These are phyloP conservation scores for Rutstroemia sp. DNA, from an alignment of 2,329 filamentous ascomycete genomes.

Conservation along the genomic window DNA sequence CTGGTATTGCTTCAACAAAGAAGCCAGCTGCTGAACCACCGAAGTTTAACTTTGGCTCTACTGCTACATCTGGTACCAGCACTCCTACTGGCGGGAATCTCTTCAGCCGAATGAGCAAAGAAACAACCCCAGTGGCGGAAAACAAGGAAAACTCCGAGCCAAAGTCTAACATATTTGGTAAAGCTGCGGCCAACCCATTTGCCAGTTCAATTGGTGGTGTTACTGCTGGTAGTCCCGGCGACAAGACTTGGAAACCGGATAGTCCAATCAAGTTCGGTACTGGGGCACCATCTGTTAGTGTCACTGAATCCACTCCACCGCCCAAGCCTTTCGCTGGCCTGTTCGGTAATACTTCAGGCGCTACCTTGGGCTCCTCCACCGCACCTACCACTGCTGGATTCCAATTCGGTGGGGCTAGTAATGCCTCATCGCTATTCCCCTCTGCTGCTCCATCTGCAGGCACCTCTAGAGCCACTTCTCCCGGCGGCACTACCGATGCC, in stretches of 20 bases:
- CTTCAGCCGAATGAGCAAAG: conserved; percentile 48
- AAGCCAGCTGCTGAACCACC: conserved; percentile 25
- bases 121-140: conserved; percentile 39
- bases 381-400: conserved; percentile 17
- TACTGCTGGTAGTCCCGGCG: conserved; percentile 26
- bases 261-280: conserved; percentile 40
- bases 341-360: conserved; percentile 10
- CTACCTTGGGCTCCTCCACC: conserved; percentile 8
- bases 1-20: conserved; percentile 24
- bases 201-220: conserved; percentile 9
- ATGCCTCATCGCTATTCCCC: conserved; percentile 24
- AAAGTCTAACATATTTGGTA: conserved; percentile 21
- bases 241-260: conserved; percentile 43
- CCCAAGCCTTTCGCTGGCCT: conserved; percentile 12
- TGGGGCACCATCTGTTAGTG: conserved; percentile 15
- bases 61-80: conserved; percentile 21
- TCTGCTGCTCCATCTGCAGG: conserved; percentile 23
- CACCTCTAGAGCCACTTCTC: conserved; percentile 28
- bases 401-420: conserved; percentile 21
- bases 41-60: conserved; percentile 30
- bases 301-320: conserved; percentile 19
- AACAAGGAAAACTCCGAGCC: conserved; percentile 29
- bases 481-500: conserved; percentile 26
- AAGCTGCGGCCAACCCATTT: conserved; percentile 15
- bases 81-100: conserved; percentile 41